phyloP scores from a whole-genome alignment of 495 filamentous ascomycete genomes.

The Hypoxylon rickii region DNA sequence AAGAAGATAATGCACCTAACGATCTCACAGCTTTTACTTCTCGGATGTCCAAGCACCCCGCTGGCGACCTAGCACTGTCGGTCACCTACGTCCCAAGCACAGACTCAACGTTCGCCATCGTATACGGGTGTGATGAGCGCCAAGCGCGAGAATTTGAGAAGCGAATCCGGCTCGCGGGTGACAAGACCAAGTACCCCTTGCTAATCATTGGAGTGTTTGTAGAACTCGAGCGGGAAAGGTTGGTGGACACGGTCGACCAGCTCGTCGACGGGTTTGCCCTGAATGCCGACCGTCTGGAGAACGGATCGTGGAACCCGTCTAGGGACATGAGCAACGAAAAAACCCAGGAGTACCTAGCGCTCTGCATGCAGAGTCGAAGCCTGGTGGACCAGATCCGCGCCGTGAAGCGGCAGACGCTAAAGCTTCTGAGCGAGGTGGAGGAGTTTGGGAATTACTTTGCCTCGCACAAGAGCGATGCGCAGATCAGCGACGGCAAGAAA shows the following conservation, averaged over 20 bases:
- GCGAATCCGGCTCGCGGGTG: constrained; percentile 1
- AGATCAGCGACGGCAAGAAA: neutral
- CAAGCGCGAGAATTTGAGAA: constrained; percentile 14
- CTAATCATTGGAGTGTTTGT: constrained; percentile 17
- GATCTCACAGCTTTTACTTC: constrained; percentile 10
- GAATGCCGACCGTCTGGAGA: constrained; percentile 8
- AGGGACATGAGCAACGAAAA: constrained; percentile 23
- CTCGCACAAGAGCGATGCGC: neutral
- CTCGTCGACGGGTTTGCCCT: constrained; percentile 21
- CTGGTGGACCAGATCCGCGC: constrained; percentile 20
- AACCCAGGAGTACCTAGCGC: constrained; percentile 16
- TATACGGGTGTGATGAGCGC: constrained; percentile 20
- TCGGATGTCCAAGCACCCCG: constrained; percentile 15
- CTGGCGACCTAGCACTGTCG: constrained; percentile 16
- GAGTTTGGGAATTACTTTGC: constrained; percentile 9
- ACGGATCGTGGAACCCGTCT: constrained; percentile 4
- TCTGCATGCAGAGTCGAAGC: constrained; percentile 18
- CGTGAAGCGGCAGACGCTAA: constrained; percentile 20
- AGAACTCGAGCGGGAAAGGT: constrained; percentile 18
- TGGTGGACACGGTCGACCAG: constrained; percentile 1
- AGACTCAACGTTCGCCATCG: constrained; percentile 13
- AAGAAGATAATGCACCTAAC: too few relatives aligned
- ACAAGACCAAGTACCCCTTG: constrained; percentile 17
- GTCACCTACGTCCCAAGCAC: constrained; percentile 24
- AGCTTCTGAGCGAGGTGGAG: constrained; percentile 18